These are phyloP conservation scores for Mucor saturninus DNA, from an alignment of 371 early-diverging fungal species.

Conservation along the genomic window DNA sequence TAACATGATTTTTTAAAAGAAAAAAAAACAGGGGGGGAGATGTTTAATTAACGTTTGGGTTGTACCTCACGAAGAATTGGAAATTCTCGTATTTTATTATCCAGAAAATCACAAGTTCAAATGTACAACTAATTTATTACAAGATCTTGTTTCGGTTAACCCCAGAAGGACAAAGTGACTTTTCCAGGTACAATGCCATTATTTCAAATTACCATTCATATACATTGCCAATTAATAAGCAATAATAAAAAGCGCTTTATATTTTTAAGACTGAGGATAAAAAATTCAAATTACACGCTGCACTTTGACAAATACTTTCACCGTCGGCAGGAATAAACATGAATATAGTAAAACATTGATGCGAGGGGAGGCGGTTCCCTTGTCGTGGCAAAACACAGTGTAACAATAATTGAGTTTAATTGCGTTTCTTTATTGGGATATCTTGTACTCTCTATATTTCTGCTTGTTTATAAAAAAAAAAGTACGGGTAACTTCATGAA, in stretches of 20 bases:
- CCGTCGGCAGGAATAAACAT: background rate
- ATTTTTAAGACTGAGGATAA: background rate
- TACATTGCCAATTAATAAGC: conserved; percentile 6
- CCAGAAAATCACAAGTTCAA: conserved; percentile 8
- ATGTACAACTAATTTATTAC: conserved; percentile 8
- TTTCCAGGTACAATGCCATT: conserved; percentile 13
- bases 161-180: background rate
- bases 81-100: background rate
- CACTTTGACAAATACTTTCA: background rate
- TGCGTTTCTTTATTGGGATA: conserved; percentile 4
- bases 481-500: conserved; percentile 10
- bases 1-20: background rate
- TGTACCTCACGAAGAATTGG: background rate
- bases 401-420: conserved; percentile 14
- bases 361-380: conserved; percentile 6
- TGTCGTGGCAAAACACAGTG: conserved; percentile 10
- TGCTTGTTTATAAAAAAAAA: background rate
- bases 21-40: background rate
- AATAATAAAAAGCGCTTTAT: background rate
- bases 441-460: conserved; percentile 5
- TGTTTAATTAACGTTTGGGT: background rate
- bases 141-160: background rate
- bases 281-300: background rate
- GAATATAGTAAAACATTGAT: background rate
- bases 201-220: conserved; percentile 6